Conservation (phyloP, 306 rosid genomes). For the Macrotyloma uniflorum region DNA sequence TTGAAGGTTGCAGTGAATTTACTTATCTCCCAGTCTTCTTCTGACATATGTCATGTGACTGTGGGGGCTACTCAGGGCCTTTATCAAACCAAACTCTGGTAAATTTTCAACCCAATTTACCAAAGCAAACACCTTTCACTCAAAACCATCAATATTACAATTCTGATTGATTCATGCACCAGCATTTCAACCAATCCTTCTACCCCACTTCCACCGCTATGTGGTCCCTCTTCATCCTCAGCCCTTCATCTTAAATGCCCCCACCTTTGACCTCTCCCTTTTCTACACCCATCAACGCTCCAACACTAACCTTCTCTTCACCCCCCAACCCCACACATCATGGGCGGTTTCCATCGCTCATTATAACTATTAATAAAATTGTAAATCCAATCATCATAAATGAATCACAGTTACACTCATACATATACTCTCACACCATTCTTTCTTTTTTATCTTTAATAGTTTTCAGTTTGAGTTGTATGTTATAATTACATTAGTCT, state of each 20-base stretch:
- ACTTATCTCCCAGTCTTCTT: neutral
- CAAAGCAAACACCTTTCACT: conserved; percentile 49
- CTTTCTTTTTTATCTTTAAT: no score
- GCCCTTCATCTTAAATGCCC: conserved; percentile 42
- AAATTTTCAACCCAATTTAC: conserved; percentile 24
- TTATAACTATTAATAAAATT: conserved; percentile 34
- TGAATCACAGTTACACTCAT: neutral
- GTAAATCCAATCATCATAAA: conserved; percentile 39
- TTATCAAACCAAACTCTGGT: conserved; percentile 40
- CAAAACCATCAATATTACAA: conserved; percentile 27
- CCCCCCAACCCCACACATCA: conserved; percentile 56
- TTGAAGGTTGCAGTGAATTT: conserved; percentile 27
- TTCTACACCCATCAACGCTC: conserved; percentile 31
- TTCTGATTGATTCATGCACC: conserved; percentile 64
- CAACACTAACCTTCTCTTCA: conserved; percentile 5
- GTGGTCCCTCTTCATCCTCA: conserved; percentile 45
- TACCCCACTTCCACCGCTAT: conserved; percentile 31
- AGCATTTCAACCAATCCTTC: conserved; percentile 41
- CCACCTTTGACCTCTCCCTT: conserved; percentile 36
- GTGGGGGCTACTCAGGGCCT: conserved; percentile 53
- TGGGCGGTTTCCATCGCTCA: conserved; percentile 59
- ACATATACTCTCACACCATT: no score
- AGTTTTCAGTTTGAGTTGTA: no score
- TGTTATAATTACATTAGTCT: no score
- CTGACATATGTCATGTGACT: conserved; percentile 84